Percentiles rank a stretch among this genome's conserved stretches.
Evolutionary conservation across 2,329 filamentous ascomycete species (phyloP).

Genomic region (Fusarium stilboides): DNA sequence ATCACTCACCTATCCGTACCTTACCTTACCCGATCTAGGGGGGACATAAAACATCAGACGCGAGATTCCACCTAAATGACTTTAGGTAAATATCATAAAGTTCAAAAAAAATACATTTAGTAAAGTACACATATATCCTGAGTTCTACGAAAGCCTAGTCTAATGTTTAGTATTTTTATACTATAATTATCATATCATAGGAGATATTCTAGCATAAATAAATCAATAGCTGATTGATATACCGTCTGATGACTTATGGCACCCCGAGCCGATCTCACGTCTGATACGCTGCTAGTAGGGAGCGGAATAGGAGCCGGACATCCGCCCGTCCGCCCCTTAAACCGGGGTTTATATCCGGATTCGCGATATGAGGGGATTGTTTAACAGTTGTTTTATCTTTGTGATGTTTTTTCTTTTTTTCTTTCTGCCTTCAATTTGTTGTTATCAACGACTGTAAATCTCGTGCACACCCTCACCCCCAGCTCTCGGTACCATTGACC

Average conservation of each 20-base stretch:
- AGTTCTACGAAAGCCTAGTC: too few relatives aligned
- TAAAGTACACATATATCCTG: too few relatives aligned
- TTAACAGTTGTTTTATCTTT: neutral
- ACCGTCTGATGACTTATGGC: too few relatives aligned
- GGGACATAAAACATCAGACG: too few relatives aligned
- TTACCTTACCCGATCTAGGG: slow-evolving; percentile 10
- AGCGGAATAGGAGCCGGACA: slow-evolving; percentile 19
- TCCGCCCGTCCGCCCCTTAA: slow-evolving; percentile 30
- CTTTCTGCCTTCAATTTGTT: slow-evolving; percentile 21
- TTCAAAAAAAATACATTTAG: too few relatives aligned
- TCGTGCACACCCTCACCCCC: slow-evolving; percentile 12
- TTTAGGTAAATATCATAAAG: too few relatives aligned
- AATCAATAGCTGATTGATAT: too few relatives aligned
- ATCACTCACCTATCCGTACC: slow-evolving; percentile 2
- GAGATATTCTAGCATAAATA: too few relatives aligned
- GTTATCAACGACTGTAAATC: slow-evolving; percentile 31
- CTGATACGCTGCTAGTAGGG: slow-evolving; percentile 25
- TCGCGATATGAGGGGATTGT: slow-evolving; percentile 3
- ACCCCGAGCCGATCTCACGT: slow-evolving; percentile 1
- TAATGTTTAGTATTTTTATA: too few relatives aligned
- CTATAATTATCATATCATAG: too few relatives aligned
- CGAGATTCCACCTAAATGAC: too few relatives aligned
- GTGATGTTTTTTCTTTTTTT: neutral
- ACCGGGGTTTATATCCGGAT: slow-evolving; percentile 1
- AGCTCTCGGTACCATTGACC: slow-evolving; percentile 34